A percentile compares a stretch with the other conserved stretches of the same genome.
Conservation (phyloP, 371 early-diverging fungal species). For the Mucor racemosus region DNA sequence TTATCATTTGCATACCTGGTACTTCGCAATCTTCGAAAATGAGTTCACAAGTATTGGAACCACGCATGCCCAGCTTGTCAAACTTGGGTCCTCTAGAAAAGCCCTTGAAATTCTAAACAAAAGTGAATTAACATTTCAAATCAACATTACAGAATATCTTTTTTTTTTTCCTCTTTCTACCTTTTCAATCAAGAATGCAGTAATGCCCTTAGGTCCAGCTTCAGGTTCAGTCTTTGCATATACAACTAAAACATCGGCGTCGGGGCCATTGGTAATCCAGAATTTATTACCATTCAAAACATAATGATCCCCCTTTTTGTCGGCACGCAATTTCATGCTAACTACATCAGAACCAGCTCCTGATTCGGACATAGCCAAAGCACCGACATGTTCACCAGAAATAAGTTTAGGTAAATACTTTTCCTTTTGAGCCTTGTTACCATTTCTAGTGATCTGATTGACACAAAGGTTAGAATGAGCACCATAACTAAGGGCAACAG, state of each 20-base stretch:
- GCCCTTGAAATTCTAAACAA: constrained; percentile 74
- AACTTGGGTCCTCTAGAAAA: constrained; percentile 90
- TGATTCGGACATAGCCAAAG: constrained; percentile 96
- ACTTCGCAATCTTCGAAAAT: constrained; percentile 95
- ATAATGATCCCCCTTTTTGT: constrained; percentile 82
- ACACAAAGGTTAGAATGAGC: constrained; percentile 98
- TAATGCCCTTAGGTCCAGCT: constrained; percentile 88
- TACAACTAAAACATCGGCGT: constrained; percentile 91
- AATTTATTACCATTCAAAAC: constrained; percentile 89
- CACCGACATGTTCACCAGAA: constrained; percentile 91
- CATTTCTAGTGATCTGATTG: constrained; percentile 95
- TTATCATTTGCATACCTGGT: constrained; percentile 59
- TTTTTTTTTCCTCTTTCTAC: constrained; percentile 26
- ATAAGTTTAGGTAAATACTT: constrained; percentile 94
- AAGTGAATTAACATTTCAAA: neutral
- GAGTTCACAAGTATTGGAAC: constrained; percentile 95
- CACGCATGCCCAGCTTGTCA: constrained; percentile 98
- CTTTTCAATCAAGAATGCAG: constrained; percentile 95
- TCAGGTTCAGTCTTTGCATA: constrained; percentile 92
- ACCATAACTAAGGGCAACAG: constrained; percentile 94
- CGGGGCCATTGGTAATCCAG: constrained; percentile 99
- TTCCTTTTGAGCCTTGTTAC: constrained; percentile 85
- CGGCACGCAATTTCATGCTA: constrained; percentile 89
- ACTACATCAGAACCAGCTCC: constrained; percentile 95
- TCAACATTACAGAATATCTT: neutral